phyloP scores from a whole-genome alignment of 2,329 filamentous ascomycete genomes.

The Aspergillus clavatus region DNA sequence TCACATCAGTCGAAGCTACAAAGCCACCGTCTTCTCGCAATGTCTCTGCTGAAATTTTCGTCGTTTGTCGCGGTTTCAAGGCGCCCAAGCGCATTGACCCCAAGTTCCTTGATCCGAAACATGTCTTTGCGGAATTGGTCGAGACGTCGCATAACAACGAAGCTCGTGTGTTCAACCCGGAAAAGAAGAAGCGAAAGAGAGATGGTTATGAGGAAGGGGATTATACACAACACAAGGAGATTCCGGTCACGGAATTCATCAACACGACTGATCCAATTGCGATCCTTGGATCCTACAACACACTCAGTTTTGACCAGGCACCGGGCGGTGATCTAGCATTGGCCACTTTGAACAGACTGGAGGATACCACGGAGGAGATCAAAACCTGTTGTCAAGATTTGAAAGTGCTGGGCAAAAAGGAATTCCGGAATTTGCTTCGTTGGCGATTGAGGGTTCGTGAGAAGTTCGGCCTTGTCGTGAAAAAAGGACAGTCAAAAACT shows the following conservation, averaged over 20 bases:
- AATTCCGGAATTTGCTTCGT: constrained; percentile 82
- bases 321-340: constrained; percentile 78
- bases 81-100: constrained; percentile 91
- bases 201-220: constrained; percentile 97
- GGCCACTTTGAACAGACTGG: constrained; percentile 76
- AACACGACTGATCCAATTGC: constrained; percentile 89
- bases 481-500: constrained; percentile 55
- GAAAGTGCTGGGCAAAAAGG: constrained; percentile 85
- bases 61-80: constrained; percentile 92
- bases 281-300: constrained; percentile 81
- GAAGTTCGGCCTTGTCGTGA: constrained; percentile 78
- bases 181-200: constrained; percentile 94
- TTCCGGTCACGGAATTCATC: constrained; percentile 85
- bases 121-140: constrained; percentile 88
- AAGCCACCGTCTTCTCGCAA: constrained; percentile 95
- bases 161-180: constrained; percentile 95
- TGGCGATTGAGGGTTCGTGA: constrained; percentile 89
- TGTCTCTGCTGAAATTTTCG: constrained; percentile 97
- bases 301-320: constrained; percentile 75
- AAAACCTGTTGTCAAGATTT: constrained; percentile 73
- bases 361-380: constrained; percentile 82
- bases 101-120: constrained; percentile 80
- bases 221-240: constrained; percentile 86
- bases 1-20: constrained; percentile 90
- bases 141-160: constrained; percentile 89